Conservation (phyloP, 371 early-diverging fungal genomes). For the Mortierella sp. region DNA sequence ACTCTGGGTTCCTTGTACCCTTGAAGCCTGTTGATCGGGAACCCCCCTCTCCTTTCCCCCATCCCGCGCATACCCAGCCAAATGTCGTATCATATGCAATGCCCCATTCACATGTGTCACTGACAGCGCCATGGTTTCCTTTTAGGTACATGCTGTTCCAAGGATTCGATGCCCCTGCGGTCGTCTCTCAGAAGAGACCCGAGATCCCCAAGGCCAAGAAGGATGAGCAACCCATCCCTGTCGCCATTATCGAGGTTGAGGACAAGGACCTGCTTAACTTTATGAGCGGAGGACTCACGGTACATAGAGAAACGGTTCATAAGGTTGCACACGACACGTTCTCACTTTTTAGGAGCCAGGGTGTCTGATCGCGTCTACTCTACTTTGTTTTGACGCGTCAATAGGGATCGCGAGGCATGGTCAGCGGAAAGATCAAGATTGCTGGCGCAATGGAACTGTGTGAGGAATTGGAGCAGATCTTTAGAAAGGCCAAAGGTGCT, state of each 20-base stretch:
- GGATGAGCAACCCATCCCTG: slow-evolving; percentile 45
- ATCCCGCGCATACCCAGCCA: slow-evolving; percentile 3
- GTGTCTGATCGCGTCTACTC: too few relatives aligned
- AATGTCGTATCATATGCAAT: too few relatives aligned
- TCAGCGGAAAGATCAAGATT: slow-evolving; percentile 51
- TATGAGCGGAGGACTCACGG: slow-evolving; percentile 50
- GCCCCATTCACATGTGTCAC: too few relatives aligned
- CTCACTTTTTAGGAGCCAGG: too few relatives aligned
- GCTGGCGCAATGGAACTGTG: slow-evolving; percentile 50
- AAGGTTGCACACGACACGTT: too few relatives aligned
- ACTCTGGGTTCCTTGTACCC: too few relatives aligned
- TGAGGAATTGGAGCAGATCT: slow-evolving; percentile 42
- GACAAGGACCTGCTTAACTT: slow-evolving; percentile 48
- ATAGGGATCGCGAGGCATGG: slow-evolving; percentile 45
- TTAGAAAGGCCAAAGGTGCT: slow-evolving; percentile 46
- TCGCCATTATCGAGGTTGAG: slow-evolving; percentile 43
- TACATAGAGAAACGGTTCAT: too few relatives aligned
- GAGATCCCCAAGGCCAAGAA: slow-evolving; percentile 49
- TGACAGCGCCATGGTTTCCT: too few relatives aligned
- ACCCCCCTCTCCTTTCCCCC: too few relatives aligned
- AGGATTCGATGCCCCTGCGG: slow-evolving; percentile 44
- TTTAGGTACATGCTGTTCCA: slow-evolving; percentile 50
- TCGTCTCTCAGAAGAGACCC: slow-evolving; percentile 45
- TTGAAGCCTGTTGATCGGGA: too few relatives aligned
- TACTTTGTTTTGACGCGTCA: neutral